These are phyloP conservation scores for Spathaspora sp. DNA, from an alignment of 1,139 yeast species.

Conservation along the genomic window DNA sequence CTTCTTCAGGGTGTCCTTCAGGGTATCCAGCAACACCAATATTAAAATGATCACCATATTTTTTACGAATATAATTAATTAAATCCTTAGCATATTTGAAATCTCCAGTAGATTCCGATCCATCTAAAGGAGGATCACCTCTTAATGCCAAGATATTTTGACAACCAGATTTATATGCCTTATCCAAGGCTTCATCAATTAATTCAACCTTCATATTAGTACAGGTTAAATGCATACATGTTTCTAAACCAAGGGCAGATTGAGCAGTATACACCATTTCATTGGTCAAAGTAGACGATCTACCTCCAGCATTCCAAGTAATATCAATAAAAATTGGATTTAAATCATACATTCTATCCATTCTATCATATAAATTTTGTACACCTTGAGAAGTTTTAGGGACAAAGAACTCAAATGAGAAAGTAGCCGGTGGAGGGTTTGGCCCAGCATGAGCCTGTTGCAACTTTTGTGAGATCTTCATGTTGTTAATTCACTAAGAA, in stretches of 20 bases:
- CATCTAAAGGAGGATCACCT: slow-evolving; percentile 84
- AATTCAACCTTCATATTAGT: slow-evolving; percentile 86
- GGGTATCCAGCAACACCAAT: slow-evolving; percentile 95
- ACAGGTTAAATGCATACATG: slow-evolving; percentile 98
- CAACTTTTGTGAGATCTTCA: slow-evolving; percentile 58
- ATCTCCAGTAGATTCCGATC: slow-evolving; percentile 60
- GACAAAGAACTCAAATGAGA: slow-evolving; percentile 96
- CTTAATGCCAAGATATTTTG: slow-evolving; percentile 84
- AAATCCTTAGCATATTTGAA: slow-evolving; percentile 84
- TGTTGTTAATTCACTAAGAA: slow-evolving; percentile 14
- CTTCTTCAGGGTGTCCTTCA: slow-evolving; percentile 91
- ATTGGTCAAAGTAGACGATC: slow-evolving; percentile 74
- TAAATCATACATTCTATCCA: slow-evolving; percentile 95
- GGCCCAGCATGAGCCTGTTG: slow-evolving; percentile 45
- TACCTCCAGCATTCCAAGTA: slow-evolving; percentile 98
- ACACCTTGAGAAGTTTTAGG: slow-evolving; percentile 95
- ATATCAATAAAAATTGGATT: slow-evolving; percentile 92
- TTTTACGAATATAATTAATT: slow-evolving; percentile 67
- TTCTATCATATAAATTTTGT: slow-evolving; percentile 91
- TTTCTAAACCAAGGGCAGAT: slow-evolving; percentile 88
- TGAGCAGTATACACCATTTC: slow-evolving; percentile 93
- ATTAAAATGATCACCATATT: slow-evolving; percentile 80
- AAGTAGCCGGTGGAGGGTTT: slow-evolving; percentile 61
- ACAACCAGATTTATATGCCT: slow-evolving; percentile 90
- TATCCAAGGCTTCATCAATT: slow-evolving; percentile 81